These are phyloP conservation scores for Cerrena zonata DNA, from an alignment of 1,284 basidiomycete genomes.

Conservation along the genomic window DNA sequence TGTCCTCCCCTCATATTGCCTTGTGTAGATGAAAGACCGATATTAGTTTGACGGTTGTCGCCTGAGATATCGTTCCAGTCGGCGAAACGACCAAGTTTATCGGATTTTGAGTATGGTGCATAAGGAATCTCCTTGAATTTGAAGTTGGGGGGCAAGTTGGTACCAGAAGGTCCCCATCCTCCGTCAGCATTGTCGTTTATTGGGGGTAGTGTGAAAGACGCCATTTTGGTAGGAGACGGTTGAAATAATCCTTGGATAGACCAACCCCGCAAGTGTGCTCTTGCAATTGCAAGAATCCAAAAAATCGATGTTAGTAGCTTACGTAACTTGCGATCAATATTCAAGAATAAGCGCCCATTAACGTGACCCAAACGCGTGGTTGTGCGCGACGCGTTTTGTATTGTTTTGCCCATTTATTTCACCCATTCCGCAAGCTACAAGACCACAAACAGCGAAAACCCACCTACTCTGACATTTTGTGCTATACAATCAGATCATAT, in stretches of 20 bases:
- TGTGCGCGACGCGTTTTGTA: background rate
- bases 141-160: slow-evolving; percentile 71
- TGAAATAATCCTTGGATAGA: slow-evolving; percentile 3
- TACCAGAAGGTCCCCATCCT: slow-evolving; percentile 75
- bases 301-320: no score
- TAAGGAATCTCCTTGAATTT: slow-evolving; percentile 91
- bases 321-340: no score
- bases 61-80: slow-evolving; percentile 87
- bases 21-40: slow-evolving; percentile 46
- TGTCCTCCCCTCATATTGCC: slow-evolving; percentile 40
- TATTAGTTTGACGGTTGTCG: slow-evolving; percentile 56
- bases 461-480: background rate
- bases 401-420: background rate
- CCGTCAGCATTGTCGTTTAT: slow-evolving; percentile 80
- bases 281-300: no score
- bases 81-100: slow-evolving; percentile 95
- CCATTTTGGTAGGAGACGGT: slow-evolving; percentile 36
- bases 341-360: no score
- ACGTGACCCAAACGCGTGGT: background rate
- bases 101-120: slow-evolving; percentile 95
- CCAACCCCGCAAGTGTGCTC: background rate
- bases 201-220: slow-evolving; percentile 70
- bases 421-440: no score
- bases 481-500: background rate
- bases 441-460: background rate